These are phyloP conservation scores for Aspergillus affinis DNA, from an alignment of 495 filamentous ascomycete species.

Conservation along the genomic window DNA sequence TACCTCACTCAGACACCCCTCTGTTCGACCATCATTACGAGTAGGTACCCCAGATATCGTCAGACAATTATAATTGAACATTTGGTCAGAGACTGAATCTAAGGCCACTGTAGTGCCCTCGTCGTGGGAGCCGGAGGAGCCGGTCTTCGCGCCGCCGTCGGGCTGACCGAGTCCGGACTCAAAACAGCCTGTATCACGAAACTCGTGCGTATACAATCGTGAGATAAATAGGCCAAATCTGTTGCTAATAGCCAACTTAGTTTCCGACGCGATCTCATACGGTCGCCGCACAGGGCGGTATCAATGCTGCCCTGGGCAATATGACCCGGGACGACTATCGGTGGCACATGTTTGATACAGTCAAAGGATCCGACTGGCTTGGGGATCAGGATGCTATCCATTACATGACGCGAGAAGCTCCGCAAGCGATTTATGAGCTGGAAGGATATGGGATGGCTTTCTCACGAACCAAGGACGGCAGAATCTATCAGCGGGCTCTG, in stretches of 20 bases:
- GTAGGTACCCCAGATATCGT: neutral
- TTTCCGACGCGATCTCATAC: constrained; percentile 96
- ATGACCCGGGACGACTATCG: constrained; percentile 94
- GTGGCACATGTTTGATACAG: constrained; percentile 99
- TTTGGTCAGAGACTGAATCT: neutral
- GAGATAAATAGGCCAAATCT: neutral
- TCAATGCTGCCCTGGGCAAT: constrained; percentile 83
- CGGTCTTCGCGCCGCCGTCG: constrained; percentile 92
- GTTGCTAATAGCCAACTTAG: neutral
- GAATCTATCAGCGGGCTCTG: constrained; percentile 97
- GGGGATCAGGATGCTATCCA: constrained; percentile 99
- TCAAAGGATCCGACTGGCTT: constrained; percentile 98
- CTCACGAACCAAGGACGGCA: constrained; percentile 94
- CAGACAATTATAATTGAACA: neutral
- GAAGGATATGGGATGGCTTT: constrained; percentile 98
- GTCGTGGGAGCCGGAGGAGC: constrained; percentile 94
- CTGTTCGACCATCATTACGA: neutral
- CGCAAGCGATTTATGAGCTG: constrained; percentile 85
- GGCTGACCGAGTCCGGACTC: constrained; percentile 95
- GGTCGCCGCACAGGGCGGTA: constrained; percentile 82
- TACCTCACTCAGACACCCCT: neutral
- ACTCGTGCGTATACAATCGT: constrained; percentile 37
- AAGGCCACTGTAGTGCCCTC: constrained; percentile 54
- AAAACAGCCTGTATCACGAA: constrained; percentile 98
- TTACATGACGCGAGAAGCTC: constrained; percentile 97